Base-by-base conservation (phyloP, 345 rosid species). In the Camelina neglecta region DNA sequence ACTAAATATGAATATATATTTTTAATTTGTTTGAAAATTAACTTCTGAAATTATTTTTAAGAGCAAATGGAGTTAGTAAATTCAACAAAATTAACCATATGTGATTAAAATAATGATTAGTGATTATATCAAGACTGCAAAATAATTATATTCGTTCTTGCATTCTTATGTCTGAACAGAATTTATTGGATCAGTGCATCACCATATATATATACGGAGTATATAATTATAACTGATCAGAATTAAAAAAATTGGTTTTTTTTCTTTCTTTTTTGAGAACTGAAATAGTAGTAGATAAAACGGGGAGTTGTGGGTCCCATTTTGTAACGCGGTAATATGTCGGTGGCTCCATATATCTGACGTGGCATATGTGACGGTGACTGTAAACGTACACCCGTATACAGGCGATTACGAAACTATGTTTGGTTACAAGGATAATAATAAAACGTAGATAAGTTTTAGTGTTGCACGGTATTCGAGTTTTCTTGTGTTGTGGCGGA, bases 291-390 rank as follows among this genome's bases (percentile, higher is more conserved):
- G 26, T 24, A 64, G 59, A 33, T 24, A 15, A 55, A 76, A 75
- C 69, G 31, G 61, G 45, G 20, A 39, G 51, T 2, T 10, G 64
- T 66, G 50, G 77, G 65, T 41, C 81, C 73, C 18, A 65, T 0
- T 3, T 0, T 11, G 58, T 51, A 15, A 72, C 81, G 69, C 73
- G 77, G 81, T 78, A 42, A 23, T 5, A 59, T 66, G 81, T 78
- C 77, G 81, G 81, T 72, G 73, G 81, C 73, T 59, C n/a, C 42
- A 21, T 26, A 4, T 6, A 4, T 59, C 62, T 59, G 73, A 72
- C 73, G 73, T 78, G 81, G 72, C 60, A 33, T 57, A 61, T 69
- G 39, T 33, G 67, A 71, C 60, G 53, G 54, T 36, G 62, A 39
- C 20, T 49, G 47, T 39, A 59, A 39, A 11, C 20, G 51, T 71